Conservation (phyloP, 495 filamentous ascomycete genomes). For the Neurospora hispaniola region DNA sequence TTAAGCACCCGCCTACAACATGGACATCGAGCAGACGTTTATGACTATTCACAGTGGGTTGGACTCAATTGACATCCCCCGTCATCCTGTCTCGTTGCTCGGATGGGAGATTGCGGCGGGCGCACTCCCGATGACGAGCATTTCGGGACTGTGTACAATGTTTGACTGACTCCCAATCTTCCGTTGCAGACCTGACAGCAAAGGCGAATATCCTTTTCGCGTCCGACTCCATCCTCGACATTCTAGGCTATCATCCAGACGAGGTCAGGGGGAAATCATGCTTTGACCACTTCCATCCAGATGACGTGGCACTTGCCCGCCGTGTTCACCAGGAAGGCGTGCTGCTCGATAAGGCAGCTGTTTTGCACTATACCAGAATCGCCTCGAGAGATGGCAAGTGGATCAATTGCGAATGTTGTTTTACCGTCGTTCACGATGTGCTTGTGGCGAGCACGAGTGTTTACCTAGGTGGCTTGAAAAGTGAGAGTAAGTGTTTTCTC, state of each 20-base stretch:
- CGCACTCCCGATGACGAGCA: neutral
- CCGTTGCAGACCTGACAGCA: conserved; percentile 50
- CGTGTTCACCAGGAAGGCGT: conserved; percentile 64
- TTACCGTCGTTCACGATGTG: conserved; percentile 80
- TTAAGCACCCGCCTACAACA: conserved; percentile 29
- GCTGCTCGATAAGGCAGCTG: conserved; percentile 73
- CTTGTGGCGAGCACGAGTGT: conserved; percentile 78
- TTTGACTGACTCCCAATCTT: conserved; percentile 3
- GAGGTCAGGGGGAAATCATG: conserved; percentile 68
- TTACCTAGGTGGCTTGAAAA: conserved; percentile 58
- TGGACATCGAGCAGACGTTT: conserved; percentile 73
- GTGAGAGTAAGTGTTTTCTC: conserved; percentile 53
- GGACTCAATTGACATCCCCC: conserved; percentile 5
- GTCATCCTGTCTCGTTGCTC: conserved; percentile 5
- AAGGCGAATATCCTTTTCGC: conserved; percentile 78
- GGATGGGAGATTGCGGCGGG: neutral
- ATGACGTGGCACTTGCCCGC: conserved; percentile 67
- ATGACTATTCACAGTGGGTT: conserved; percentile 83
- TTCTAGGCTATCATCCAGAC: conserved; percentile 67
- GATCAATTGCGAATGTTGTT: conserved; percentile 81
- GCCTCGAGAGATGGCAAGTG: conserved; percentile 58
- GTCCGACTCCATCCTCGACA: conserved; percentile 72
- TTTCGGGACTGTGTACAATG: neutral
- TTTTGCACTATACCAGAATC: conserved; percentile 69
- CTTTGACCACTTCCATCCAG: conserved; percentile 81